Conservation (phyloP, 73 alveolate genomes). For the Effrenium voratum region DNA sequence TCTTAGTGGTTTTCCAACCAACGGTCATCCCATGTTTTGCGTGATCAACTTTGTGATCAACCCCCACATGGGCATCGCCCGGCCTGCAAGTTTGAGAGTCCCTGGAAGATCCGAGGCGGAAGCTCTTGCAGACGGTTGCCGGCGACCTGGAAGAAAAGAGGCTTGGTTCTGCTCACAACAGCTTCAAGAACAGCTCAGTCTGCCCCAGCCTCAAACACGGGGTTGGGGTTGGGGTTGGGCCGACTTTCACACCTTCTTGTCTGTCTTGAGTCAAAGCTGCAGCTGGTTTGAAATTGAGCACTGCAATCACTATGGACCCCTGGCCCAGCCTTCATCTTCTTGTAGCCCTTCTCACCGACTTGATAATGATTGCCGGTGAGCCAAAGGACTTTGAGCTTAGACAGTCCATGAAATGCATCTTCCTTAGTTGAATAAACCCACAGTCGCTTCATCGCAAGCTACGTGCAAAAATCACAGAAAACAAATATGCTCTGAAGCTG, state of each 20-base stretch:
- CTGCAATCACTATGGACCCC: not conserved
- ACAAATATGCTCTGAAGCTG: not conserved
- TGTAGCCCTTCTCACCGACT: conserved; percentile 60
- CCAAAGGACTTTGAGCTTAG: conserved; percentile 61
- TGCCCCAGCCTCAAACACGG: not conserved
- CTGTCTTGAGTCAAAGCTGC: not conserved
- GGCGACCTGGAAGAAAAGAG: not conserved
- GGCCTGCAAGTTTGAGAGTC: conserved; percentile 13
- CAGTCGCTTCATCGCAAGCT: not conserved
- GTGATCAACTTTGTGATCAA: too few species aligned
- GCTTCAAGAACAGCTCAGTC: not conserved
- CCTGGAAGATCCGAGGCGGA: conserved; percentile 1
- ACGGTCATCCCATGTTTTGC: too few species aligned
- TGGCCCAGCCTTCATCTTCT: conserved; percentile 73
- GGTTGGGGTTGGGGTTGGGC: not conserved
- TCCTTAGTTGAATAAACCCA: not conserved
- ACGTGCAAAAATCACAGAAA: not conserved
- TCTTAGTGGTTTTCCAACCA: too few species aligned
- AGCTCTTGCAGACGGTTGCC: conserved; percentile 37
- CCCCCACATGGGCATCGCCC: too few species aligned
- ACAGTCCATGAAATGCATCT: conserved; percentile 26
- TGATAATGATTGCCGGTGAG: conserved; percentile 88
- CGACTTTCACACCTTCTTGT: not conserved
- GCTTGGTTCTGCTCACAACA: not conserved
- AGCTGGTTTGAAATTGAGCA: not conserved